These are phyloP conservation scores for Fraxinus quadrangulata DNA, from an alignment of 257 asterid species.

Conservation along the genomic window DNA sequence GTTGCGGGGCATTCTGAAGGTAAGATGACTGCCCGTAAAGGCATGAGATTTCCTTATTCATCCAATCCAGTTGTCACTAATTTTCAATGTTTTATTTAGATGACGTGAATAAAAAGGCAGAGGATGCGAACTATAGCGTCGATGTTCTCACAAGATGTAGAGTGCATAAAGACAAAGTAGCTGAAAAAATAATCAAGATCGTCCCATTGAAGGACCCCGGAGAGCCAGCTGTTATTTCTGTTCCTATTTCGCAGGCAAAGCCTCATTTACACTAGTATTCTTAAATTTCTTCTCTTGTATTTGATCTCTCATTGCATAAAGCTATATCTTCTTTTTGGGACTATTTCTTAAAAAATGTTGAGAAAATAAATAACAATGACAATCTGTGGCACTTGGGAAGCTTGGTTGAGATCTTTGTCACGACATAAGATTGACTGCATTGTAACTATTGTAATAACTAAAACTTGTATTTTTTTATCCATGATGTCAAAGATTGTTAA, in stretches of 20 bases:
- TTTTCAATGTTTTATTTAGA: constrained; percentile 45
- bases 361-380: neutral
- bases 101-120: constrained; percentile 74
- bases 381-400: neutral
- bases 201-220: constrained; percentile 78
- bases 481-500: neutral
- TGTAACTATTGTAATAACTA: neutral
- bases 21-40: constrained; percentile 34
- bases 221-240: constrained; percentile 79
- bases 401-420: neutral
- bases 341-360: constrained; percentile 16
- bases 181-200: constrained; percentile 57
- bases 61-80: constrained; percentile 20
- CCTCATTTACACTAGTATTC: constrained; percentile 23
- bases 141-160: constrained; percentile 87
- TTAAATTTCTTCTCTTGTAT: constrained; percentile 6
- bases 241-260: constrained; percentile 85
- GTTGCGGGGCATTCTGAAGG: constrained; percentile 80
- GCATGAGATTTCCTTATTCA: constrained; percentile 13
- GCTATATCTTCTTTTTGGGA: constrained; percentile 8
- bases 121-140: constrained; percentile 78
- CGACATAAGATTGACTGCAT: neutral
- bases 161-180: constrained; percentile 67
- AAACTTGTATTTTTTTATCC: neutral
- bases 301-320: constrained; percentile 7